Evolutionary conservation across 2,329 filamentous ascomycete genomes (phyloP).

Genomic region (Aureobasidium namibiae): DNA sequence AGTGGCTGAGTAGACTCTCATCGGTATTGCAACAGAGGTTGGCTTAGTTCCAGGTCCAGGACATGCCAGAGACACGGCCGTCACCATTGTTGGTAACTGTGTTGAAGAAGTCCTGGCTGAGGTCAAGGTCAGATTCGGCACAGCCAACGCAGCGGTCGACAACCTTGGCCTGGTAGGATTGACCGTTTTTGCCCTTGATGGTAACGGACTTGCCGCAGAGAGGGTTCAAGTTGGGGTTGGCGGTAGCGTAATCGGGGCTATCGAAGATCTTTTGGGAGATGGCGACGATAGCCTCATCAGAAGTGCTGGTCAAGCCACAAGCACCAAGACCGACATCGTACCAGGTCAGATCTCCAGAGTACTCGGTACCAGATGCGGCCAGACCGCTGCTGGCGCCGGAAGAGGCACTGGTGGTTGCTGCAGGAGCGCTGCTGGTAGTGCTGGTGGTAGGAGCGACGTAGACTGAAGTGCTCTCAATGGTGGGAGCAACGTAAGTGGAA

Average conservation of each 20-base stretch:
- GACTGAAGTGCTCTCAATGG: constrained; percentile 17
- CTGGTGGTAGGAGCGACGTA: constrained; percentile 17
- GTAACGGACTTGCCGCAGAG: constrained; percentile 63
- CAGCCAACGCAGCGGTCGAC: constrained; percentile 74
- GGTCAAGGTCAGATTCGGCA: constrained; percentile 47
- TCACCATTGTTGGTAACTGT: constrained; percentile 23
- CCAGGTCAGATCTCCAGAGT: constrained; percentile 63
- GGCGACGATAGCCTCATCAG: constrained; percentile 57
- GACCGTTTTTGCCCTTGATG: constrained; percentile 50
- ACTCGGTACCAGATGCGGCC: constrained; percentile 29
- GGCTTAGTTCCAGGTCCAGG: constrained; percentile 33
- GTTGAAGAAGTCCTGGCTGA: constrained; percentile 39
- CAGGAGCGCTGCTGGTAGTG: constrained; percentile 15
- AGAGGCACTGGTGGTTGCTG: constrained; percentile 17
- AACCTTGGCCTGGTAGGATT: constrained; percentile 50
- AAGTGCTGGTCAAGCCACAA: constrained; percentile 57
- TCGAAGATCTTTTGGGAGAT: constrained; percentile 56
- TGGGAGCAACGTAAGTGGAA: constrained; percentile 12
- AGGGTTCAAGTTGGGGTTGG: constrained; percentile 55
- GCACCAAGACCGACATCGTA: constrained; percentile 61
- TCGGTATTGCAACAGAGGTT: background rate
- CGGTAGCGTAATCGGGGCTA: constrained; percentile 30
- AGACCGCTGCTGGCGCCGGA: constrained; percentile 17
- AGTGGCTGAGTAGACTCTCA: background rate
- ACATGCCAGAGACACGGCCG: constrained; percentile 35